Conservation (phyloP, 208 protist genomes). For the Trypanosoma boissoni region DNA sequence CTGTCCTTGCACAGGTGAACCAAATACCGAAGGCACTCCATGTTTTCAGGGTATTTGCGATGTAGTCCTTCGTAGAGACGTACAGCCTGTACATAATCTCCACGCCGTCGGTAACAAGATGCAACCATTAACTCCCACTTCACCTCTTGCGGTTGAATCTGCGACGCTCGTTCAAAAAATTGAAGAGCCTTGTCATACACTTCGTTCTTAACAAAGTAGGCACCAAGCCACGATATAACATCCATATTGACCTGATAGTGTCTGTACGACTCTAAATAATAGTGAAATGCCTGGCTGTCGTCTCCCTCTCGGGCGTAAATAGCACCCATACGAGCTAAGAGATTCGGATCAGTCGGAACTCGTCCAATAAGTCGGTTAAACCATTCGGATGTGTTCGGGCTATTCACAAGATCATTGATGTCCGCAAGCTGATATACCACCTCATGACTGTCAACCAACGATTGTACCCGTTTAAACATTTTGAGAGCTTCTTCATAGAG, state of each 20-base stretch:
- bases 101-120: slow-evolving; percentile 93
- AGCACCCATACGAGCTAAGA: slow-evolving; percentile 90
- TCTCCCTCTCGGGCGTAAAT: slow-evolving; percentile 92
- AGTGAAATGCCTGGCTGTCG: slow-evolving; percentile 93
- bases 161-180: slow-evolving; percentile 96
- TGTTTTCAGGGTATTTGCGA: slow-evolving; percentile 91
- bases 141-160: slow-evolving; percentile 95
- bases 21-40: slow-evolving; percentile 95
- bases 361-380: slow-evolving; percentile 84
- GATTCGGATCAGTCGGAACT: slow-evolving; percentile 93
- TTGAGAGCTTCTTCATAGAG: slow-evolving; percentile 92
- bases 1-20: slow-evolving; percentile 93
- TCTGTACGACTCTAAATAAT: slow-evolving; percentile 95
- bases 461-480: slow-evolving; percentile 94
- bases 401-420: slow-evolving; percentile 86
- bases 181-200: slow-evolving; percentile 96
- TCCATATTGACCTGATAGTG: slow-evolving; percentile 97
- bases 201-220: slow-evolving; percentile 96
- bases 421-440: slow-evolving; percentile 95
- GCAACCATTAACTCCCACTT: slow-evolving; percentile 97
- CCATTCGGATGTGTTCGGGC: slow-evolving; percentile 70
- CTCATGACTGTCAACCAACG: slow-evolving; percentile 92
- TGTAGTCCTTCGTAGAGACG: slow-evolving; percentile 92
- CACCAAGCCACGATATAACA: slow-evolving; percentile 96
- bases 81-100: slow-evolving; percentile 90